Percentiles rank a stretch among this genome's conserved stretches.
These are phyloP conservation scores for Haematococcus lacustris DNA, from an alignment of 139 green algal genomes.

Conservation along the genomic window DNA sequence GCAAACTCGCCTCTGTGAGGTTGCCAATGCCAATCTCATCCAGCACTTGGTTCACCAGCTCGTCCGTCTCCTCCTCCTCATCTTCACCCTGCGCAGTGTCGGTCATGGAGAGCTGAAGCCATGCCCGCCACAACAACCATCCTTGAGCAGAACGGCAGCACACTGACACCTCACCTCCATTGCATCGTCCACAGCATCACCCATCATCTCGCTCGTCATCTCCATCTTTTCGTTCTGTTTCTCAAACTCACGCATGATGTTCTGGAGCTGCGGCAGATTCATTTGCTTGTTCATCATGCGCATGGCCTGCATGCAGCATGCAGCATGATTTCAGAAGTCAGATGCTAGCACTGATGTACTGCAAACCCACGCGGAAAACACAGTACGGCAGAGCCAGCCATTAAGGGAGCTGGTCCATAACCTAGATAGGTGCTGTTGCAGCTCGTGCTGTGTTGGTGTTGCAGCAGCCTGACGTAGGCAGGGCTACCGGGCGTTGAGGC, in stretches of 20 bases:
- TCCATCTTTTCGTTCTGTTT: constrained; percentile 96
- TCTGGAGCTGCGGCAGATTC: constrained; percentile 83
- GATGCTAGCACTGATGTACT: not conserved
- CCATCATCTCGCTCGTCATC: constrained; percentile 95
- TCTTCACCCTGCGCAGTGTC: constrained; percentile 55
- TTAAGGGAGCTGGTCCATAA: no score
- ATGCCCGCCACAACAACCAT: no score
- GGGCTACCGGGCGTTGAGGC: no score
- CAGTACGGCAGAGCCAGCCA: no score
- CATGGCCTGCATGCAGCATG: constrained; percentile 67
- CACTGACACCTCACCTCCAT: constrained; percentile 72
- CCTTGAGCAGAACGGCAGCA: no score
- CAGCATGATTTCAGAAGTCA: not conserved
- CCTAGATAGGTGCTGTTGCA: no score
- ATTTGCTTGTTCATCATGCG: constrained; percentile 91
- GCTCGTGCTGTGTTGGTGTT: no score
- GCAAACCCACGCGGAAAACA: no score
- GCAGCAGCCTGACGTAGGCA: no score
- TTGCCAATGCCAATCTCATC: constrained; percentile 84
- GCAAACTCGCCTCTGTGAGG: constrained; percentile 30
- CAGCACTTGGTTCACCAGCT: constrained; percentile 80
- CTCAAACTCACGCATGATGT: constrained; percentile 98
- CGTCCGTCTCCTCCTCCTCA: constrained; percentile 94
- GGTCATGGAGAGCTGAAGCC: not conserved
- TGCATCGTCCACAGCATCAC: constrained; percentile 88